These are phyloP conservation scores for Pichia sp. DNA, from an alignment of 1,139 yeast species.

Conservation along the genomic window DNA sequence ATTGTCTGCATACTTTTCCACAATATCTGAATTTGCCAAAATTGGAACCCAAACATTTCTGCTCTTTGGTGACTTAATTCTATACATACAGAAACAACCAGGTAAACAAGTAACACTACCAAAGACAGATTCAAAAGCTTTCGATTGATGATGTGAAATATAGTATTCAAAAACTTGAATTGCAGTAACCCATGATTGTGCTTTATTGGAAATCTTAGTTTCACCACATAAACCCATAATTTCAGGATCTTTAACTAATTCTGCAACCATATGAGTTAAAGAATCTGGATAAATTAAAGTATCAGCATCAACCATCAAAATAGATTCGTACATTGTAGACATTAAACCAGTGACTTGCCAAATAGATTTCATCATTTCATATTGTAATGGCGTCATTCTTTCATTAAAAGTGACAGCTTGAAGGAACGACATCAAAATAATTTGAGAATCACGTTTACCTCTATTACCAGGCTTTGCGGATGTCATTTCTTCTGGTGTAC, in stretches of 20 bases:
- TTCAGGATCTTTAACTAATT: conserved; percentile 83
- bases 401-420: conserved; percentile 92
- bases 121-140: conserved; percentile 92
- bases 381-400: conserved; percentile 93
- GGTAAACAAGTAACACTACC: conserved; percentile 98
- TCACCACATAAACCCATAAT: conserved; percentile 98
- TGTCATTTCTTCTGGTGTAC: conserved; percentile 75
- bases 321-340: conserved; percentile 79
- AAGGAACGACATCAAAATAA: conserved; percentile 85
- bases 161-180: conserved; percentile 95
- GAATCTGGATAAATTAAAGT: conserved; percentile 89
- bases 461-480: conserved; percentile 94
- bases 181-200: conserved; percentile 84
- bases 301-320: conserved; percentile 96
- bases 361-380: conserved; percentile 67
- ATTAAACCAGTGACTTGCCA: conserved; percentile 87
- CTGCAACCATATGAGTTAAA: conserved; percentile 86
- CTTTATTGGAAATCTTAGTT: conserved; percentile 86
- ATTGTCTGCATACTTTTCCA: conserved; percentile 88
- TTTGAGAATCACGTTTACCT: conserved; percentile 97
- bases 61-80: conserved; percentile 92
- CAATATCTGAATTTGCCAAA: conserved; percentile 92
- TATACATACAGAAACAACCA: conserved; percentile 94
- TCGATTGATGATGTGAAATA: conserved; percentile 93
- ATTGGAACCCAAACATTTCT: conserved; percentile 95